phyloP scores from a whole-genome alignment of 2,329 filamentous ascomycete genomes.

The Aspergillus ibericus region DNA sequence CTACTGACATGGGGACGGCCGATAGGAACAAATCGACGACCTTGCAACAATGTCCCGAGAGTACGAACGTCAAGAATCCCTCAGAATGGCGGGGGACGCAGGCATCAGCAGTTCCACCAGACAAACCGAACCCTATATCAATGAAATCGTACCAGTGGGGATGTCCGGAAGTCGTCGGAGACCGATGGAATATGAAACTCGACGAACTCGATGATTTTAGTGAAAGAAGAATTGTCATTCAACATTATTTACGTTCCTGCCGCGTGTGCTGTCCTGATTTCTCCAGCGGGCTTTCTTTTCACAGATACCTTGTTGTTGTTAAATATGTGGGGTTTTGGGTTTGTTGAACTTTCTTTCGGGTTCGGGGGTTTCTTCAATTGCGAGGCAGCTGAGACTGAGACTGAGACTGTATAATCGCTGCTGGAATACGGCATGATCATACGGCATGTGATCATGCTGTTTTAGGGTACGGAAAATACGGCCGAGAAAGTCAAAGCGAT shows the following conservation, averaged over 20 bases:
- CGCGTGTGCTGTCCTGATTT: neutral
- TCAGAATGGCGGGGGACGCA: slow-evolving; percentile 43
- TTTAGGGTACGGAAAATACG: no score
- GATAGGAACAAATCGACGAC: slow-evolving; percentile 52
- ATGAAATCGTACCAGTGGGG: slow-evolving; percentile 43
- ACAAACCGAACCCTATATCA: slow-evolving; percentile 43
- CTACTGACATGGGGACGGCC: slow-evolving; percentile 11
- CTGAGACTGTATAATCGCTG: no score
- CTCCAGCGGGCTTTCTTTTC: neutral
- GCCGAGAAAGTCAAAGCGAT: neutral
- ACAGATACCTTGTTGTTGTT: neutral
- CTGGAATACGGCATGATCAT: no score
- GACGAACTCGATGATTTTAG: slow-evolving; percentile 23
- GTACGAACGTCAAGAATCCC: slow-evolving; percentile 50
- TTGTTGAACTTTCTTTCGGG: neutral
- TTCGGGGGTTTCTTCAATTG: neutral
- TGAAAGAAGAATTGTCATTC: neutral
- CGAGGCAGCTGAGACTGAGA: neutral
- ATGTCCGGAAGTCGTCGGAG: slow-evolving; percentile 32
- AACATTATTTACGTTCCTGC: neutral
- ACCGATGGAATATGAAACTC: slow-evolving; percentile 26
- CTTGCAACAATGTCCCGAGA: slow-evolving; percentile 48
- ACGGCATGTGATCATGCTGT: no score
- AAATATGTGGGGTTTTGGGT: neutral
- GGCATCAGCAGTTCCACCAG: slow-evolving; percentile 19